These are phyloP conservation scores for Darksidea phi DNA, from an alignment of 495 filamentous ascomycete genomes.

Conservation along the genomic window DNA sequence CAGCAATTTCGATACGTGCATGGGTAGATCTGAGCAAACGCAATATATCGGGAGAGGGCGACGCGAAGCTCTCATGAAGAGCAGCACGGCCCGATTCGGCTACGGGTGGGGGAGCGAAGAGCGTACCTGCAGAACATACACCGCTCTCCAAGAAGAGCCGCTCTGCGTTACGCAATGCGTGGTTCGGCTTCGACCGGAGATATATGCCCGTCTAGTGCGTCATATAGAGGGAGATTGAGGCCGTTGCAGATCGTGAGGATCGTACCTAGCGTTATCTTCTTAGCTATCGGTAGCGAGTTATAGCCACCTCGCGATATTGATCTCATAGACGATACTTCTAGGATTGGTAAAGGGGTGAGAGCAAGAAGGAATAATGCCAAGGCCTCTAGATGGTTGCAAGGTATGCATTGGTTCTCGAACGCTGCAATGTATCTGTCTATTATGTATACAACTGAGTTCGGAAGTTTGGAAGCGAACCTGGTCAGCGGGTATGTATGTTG, in stretches of 20 bases:
- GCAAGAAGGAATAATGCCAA: background rate
- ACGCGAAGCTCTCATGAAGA: background rate
- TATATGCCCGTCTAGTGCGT: background rate
- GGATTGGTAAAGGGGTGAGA: background rate
- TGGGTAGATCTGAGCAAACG: background rate
- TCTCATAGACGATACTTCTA: background rate
- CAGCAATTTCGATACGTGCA: background rate
- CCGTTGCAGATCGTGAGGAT: background rate
- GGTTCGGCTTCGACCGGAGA: background rate
- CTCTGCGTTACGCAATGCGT: background rate
- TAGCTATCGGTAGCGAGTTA: background rate
- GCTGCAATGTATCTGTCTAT: background rate
- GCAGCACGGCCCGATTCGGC: background rate
- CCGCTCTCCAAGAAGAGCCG: background rate
- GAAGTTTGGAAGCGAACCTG: background rate
- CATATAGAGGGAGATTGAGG: background rate
- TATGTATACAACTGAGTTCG: background rate
- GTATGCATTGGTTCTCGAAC: background rate
- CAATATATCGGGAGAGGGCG: background rate
- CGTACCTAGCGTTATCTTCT: background rate
- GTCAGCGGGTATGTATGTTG: background rate
- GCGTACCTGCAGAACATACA: slow-evolving; percentile 1
- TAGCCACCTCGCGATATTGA: background rate
- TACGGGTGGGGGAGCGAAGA: background rate
- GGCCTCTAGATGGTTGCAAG: background rate